Base-by-base conservation (phyloP, 306 rosid genomes). In the Cucumis hystrix region DNA sequence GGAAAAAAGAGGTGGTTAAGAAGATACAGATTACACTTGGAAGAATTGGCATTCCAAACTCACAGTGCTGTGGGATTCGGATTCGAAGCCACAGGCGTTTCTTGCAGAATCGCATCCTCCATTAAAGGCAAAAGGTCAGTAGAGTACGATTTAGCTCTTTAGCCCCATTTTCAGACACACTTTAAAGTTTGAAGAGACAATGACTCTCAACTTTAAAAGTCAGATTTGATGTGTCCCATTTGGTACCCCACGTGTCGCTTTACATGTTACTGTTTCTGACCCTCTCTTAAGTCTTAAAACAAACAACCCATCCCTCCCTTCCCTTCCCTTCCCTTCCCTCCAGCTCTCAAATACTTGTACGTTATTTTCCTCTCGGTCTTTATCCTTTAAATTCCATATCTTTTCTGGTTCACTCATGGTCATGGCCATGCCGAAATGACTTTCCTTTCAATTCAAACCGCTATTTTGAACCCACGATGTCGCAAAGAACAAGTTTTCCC, bases 211-310 rank as follows among this genome's bases (percentile, higher is more conserved):
- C 57, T 78, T 62, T 75, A 37, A 20, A 68, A 15, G 25, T 57
- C 37, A 69, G 59, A 78, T 79, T 81, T 79, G 88, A 89, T 85
- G 91, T 87, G 89, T 87, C 89, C 63, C 79, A 77, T 14, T 80
- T 80, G 30, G 76, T 77, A 81, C 72, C 65, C 76, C 55, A 87
- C 91, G 87, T 84, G 89, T 85, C 88, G 74, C 51, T 79, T 15
- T 74, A 78, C 78, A 88, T 78, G 83, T 73, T 35, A 25, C 72
- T 57, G 63, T 61, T 58, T 78, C 75, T 69, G 75, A 69, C 75
- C 56, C 39, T 69, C 75, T 49, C 21, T 52, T 52, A 52, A 52
- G 57, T 52, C 57, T 17, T 52, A 37, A 59, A 20, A 21, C 73
- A 40, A n/a, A 67, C 71, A 65, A 7, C 9, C 73, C 69, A 30